Conservation (phyloP, 495 filamentous ascomycete genomes). For the Podospora sp. region DNA sequence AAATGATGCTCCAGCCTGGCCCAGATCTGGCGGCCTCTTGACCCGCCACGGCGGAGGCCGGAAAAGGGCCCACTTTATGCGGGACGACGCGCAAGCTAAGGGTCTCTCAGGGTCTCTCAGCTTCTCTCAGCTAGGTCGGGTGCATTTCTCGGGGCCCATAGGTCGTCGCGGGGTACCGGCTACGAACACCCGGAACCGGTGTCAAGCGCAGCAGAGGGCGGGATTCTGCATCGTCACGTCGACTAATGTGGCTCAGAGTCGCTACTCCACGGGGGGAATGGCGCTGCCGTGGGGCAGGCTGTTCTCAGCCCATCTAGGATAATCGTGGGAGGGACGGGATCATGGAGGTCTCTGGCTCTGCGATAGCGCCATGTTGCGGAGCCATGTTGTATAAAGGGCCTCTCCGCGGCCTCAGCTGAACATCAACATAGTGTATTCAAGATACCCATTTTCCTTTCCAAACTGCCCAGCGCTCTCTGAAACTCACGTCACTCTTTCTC, state of each 20-base stretch:
- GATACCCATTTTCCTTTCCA: background rate
- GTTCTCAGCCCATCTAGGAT: conserved; percentile 12
- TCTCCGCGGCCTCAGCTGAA: background rate
- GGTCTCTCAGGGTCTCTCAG: too few species aligned
- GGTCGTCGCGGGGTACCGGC: background rate
- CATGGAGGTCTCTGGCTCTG: background rate
- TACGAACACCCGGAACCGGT: background rate
- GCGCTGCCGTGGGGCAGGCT: conserved; percentile 7
- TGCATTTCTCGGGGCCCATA: background rate
- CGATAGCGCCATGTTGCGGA: background rate
- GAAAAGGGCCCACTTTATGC: background rate
- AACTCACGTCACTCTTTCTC: too few species aligned
- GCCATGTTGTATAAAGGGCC: background rate
- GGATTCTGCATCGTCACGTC: background rate
- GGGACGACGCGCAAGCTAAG: background rate
- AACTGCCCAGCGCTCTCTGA: background rate
- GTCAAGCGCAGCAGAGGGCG: too few species aligned
- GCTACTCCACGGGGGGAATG: background rate
- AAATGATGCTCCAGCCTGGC: background rate
- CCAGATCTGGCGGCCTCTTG: conserved; percentile 10
- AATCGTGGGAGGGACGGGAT: conserved; percentile 2
- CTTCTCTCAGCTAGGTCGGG: background rate
- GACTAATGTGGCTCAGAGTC: background rate
- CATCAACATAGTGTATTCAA: background rate
- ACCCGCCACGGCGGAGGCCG: background rate